These are phyloP conservation scores for Colletotrichum abscissum DNA, from an alignment of 2,329 filamentous ascomycete genomes.

Conservation along the genomic window DNA sequence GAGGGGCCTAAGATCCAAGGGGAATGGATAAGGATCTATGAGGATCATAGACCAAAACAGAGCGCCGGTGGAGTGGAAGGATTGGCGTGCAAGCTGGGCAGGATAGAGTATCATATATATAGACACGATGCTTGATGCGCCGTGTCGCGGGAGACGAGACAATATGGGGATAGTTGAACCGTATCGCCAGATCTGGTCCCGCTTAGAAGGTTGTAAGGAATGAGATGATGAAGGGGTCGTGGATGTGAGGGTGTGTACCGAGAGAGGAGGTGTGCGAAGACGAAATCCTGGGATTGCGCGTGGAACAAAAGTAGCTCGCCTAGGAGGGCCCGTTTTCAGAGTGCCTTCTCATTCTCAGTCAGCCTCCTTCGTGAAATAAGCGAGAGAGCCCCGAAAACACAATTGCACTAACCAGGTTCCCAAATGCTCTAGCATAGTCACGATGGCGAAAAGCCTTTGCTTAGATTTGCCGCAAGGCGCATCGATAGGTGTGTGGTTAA, in stretches of 20 bases:
- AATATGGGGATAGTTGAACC: constrained; percentile 23
- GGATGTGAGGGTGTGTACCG: constrained; percentile 26
- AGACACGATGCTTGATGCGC: constrained; percentile 26
- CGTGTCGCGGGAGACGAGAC: constrained; percentile 26
- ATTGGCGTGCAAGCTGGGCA: constrained; percentile 22
- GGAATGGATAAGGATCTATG: constrained; percentile 11
- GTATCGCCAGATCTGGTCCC: constrained; percentile 34
- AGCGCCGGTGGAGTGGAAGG: constrained; percentile 24
- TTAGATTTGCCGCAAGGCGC: constrained; percentile 26
- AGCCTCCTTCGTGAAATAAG: constrained; percentile 20
- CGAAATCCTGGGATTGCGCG: constrained; percentile 30
- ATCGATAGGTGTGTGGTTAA: constrained; percentile 26
- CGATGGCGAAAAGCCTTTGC: constrained; percentile 30
- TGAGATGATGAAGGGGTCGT: constrained; percentile 32
- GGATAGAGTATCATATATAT: constrained; percentile 34
- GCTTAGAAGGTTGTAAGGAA: constrained; percentile 27
- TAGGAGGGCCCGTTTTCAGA: constrained; percentile 29
- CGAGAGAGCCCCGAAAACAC: constrained; percentile 13
- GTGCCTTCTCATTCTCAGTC: constrained; percentile 28
- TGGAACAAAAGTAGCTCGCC: constrained; percentile 25
- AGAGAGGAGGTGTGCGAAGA: constrained; percentile 23
- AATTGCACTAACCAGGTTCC: constrained; percentile 22
- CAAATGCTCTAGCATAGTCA: constrained; percentile 7
- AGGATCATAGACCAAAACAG: neutral
- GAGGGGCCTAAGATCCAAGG: constrained; percentile 1